phyloP scores from a whole-genome alignment of 129 eudicot genomes.

The Gnaphalium uliginosum region DNA sequence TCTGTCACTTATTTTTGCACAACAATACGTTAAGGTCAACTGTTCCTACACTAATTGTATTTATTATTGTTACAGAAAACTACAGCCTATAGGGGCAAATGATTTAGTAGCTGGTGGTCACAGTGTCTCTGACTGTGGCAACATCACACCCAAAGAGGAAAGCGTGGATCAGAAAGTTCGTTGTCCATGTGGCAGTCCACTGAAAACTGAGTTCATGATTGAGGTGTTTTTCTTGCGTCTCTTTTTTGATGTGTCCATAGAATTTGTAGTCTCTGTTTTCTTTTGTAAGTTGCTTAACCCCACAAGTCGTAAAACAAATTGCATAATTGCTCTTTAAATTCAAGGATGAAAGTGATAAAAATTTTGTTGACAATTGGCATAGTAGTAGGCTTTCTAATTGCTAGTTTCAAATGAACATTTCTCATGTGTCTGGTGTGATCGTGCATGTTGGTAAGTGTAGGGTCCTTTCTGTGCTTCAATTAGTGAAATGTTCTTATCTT shows the following conservation, averaged over 20 bases:
- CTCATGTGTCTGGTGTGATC: neutral
- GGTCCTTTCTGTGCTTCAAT: neutral
- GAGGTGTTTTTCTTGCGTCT: conserved; percentile 32
- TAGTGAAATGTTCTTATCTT: neutral
- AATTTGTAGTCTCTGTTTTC: neutral
- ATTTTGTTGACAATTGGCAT: neutral
- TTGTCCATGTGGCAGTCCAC: conserved; percentile 52
- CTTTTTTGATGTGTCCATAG: conserved; percentile 8
- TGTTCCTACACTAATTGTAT: conserved; percentile 14
- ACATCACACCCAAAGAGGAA: conserved; percentile 32
- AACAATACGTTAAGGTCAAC: conserved; percentile 13
- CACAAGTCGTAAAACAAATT: neutral
- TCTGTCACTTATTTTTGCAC: neutral
- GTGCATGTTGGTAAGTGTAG: neutral
- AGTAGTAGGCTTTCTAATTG: neutral
- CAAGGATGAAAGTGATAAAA: neutral
- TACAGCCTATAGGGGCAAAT: conserved; percentile 28
- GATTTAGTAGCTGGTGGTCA: conserved; percentile 34
- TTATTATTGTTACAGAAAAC: conserved; percentile 32
- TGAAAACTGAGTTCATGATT: conserved; percentile 40
- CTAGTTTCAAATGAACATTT: neutral
- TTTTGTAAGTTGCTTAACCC: neutral
- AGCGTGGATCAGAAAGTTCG: conserved; percentile 39
- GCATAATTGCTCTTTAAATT: neutral
- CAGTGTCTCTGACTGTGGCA: conserved; percentile 35